Percentiles rank a stretch among this genome's conserved stretches.
Evolutionary conservation across 768 basidiomycete species (phyloP).

Genomic region (Rhodotorula toruloides): DNA sequence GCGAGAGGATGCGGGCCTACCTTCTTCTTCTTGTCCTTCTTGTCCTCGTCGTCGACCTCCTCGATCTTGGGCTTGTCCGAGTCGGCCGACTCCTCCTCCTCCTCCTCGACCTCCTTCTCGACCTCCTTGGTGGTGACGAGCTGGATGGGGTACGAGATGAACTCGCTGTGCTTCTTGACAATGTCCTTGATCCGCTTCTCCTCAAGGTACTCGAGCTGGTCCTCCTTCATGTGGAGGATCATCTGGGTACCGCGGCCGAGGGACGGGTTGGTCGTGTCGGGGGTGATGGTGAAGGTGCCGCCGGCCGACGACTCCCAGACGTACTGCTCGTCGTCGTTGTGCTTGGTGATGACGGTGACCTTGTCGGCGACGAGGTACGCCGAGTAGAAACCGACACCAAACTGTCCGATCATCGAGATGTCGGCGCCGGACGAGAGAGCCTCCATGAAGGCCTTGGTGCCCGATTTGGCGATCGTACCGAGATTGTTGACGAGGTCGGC

Average conservation of each 20-base stretch:
- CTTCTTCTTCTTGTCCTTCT: slow-evolving; percentile 61
- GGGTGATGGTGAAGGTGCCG: slow-evolving; percentile 98
- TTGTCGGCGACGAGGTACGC: slow-evolving; percentile 98
- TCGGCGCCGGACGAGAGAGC: slow-evolving; percentile 63
- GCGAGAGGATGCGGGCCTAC: too few species aligned
- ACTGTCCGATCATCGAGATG: slow-evolving; percentile 48
- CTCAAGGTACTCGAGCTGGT: slow-evolving; percentile 97
- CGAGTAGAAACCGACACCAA: slow-evolving; percentile 98
- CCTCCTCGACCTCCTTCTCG: slow-evolving; percentile 73
- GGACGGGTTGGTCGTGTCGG: slow-evolving; percentile 78
- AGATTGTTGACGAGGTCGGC: slow-evolving; percentile 98
- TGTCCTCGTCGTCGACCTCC: slow-evolving; percentile 71
- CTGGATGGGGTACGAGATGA: slow-evolving; percentile 99
- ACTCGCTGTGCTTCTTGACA: slow-evolving; percentile 99
- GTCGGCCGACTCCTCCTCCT: slow-evolving; percentile 70
- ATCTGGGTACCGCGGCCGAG: slow-evolving; percentile 92
- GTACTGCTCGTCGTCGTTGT: slow-evolving; percentile 99
- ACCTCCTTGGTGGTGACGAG: slow-evolving; percentile 98
- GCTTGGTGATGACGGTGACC: slow-evolving; percentile 97
- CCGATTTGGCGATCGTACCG: slow-evolving; percentile 53
- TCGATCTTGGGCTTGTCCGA: slow-evolving; percentile 51
- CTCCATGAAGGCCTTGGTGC: slow-evolving; percentile 94
- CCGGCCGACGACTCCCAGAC: slow-evolving; percentile 99
- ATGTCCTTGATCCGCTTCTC: slow-evolving; percentile 99
- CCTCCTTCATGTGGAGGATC: slow-evolving; percentile 91